These are phyloP conservation scores for Ogataea nonfermentans DNA, from an alignment of 805 yeast species.

Conservation along the genomic window DNA sequence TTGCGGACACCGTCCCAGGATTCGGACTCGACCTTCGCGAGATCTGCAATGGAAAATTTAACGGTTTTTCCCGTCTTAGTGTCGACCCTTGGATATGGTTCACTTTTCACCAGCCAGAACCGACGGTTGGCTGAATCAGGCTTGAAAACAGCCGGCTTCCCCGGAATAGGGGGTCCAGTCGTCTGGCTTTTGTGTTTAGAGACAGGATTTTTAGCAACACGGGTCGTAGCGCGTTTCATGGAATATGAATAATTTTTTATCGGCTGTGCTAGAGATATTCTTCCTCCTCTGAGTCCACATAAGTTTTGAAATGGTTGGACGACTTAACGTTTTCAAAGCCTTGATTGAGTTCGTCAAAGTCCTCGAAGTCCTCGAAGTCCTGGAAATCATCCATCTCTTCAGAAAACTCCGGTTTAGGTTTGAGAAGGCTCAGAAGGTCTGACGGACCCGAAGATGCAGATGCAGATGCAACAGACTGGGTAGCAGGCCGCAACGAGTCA, in stretches of 20 bases:
- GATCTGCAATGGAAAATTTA: conserved; percentile 44
- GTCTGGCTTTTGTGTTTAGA: background rate
- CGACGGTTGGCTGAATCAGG: conserved; percentile 30
- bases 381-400: conserved; percentile 8
- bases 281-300: conserved; percentile 20
- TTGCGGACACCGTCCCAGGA: conserved; percentile 65
- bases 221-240: conserved; percentile 10
- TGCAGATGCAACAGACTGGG: background rate
- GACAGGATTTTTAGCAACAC: conserved; percentile 4
- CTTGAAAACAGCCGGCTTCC: conserved; percentile 35
- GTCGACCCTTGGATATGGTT: conserved; percentile 49
- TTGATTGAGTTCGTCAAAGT: conserved; percentile 25
- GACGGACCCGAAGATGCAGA: conserved; percentile 1
- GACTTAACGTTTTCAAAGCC: conserved; percentile 20
- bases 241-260: conserved; percentile 1
- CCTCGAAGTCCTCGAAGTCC: conserved; percentile 22
- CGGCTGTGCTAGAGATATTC: conserved; percentile 15
- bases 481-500: background rate
- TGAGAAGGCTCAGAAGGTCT: conserved; percentile 8
- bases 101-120: conserved; percentile 58
- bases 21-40: conserved; percentile 38
- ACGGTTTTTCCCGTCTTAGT: conserved; percentile 47
- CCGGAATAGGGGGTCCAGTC: conserved; percentile 31
- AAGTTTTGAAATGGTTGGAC: conserved; percentile 23
- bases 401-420: conserved; percentile 1